Percentiles rank a stretch among this genome's conserved stretches.
Evolutionary conservation across 163 green algal genomes (phyloP).

Genomic region (Prototheca stagnorum): DNA sequence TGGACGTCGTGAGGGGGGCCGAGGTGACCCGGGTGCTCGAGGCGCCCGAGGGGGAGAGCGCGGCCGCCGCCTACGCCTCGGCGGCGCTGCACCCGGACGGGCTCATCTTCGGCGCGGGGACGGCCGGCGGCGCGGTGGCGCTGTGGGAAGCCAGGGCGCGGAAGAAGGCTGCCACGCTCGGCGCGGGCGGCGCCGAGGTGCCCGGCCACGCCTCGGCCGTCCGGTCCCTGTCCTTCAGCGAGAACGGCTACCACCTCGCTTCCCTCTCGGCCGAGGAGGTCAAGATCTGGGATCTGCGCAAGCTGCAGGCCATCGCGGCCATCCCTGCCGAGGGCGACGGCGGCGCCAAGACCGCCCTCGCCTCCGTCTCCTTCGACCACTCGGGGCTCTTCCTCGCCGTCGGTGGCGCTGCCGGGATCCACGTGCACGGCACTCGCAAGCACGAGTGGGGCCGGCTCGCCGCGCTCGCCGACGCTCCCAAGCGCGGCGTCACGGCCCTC

Average conservation of each 20-base stretch:
- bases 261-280: conserved; percentile 61
- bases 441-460: conserved; percentile 26
- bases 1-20: conserved; percentile 53
- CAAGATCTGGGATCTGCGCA: conserved; percentile 95
- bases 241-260: conserved; percentile 93
- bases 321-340: no score
- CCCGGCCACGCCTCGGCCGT: conserved; percentile 42
- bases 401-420: conserved; percentile 24
- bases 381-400: conserved; percentile 57
- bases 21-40: not conserved
- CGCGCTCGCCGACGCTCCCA: conserved; percentile 43
- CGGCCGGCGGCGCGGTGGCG: conserved; percentile 32
- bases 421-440: conserved; percentile 25
- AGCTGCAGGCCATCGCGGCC: conserved; percentile 71
- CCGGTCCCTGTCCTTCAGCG: conserved; percentile 62
- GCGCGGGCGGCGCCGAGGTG: no score
- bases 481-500: no score
- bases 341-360: conserved; percentile 13
- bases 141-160: conserved; percentile 78
- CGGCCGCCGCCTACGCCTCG: conserved; percentile 39
- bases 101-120: conserved; percentile 72
- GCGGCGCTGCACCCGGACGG: conserved; percentile 83
- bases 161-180: conserved; percentile 63
- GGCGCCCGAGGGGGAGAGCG: conserved; percentile 13
- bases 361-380: conserved; percentile 62